These are phyloP conservation scores for Phellinidium pouzarii DNA, from an alignment of 1,284 basidiomycete species.

Conservation along the genomic window DNA sequence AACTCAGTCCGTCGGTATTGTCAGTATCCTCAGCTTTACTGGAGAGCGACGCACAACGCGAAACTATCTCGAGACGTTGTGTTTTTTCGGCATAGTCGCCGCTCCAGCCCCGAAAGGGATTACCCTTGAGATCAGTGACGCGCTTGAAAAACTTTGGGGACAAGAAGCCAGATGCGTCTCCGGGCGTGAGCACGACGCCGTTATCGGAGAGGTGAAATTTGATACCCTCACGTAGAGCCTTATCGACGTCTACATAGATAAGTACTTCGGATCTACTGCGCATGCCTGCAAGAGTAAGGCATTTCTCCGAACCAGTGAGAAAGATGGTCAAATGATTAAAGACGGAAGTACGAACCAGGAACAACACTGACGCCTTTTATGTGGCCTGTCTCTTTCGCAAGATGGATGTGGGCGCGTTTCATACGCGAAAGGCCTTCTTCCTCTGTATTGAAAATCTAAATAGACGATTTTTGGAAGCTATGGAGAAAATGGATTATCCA, in stretches of 20 bases:
- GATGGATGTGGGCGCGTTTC: constrained; percentile 83
- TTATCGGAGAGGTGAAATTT: constrained; percentile 73
- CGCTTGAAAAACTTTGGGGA: constrained; percentile 53
- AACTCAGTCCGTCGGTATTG: no score
- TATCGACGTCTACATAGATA: constrained; percentile 68
- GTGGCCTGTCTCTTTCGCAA: constrained; percentile 62
- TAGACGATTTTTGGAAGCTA: not conserved
- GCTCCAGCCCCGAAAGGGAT: constrained; percentile 32
- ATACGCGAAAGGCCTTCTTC: constrained; percentile 75
- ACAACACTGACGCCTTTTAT: constrained; percentile 50
- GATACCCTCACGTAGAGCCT: constrained; percentile 65
- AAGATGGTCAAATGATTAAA: not conserved
- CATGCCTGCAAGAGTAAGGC: constrained; percentile 51
- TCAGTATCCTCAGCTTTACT: no score
- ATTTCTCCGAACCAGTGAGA: not conserved
- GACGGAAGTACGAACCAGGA: constrained; percentile 49
- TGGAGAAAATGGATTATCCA: constrained; percentile 20
- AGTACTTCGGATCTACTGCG: constrained; percentile 64
- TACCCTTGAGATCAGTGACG: constrained; percentile 41
- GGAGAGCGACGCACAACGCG: no score
- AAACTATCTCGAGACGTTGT: no score
- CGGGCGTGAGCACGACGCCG: constrained; percentile 78
- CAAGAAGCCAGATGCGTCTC: constrained; percentile 53
- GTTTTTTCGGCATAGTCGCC: constrained; percentile 5
- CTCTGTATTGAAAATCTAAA: constrained; percentile 32